A percentile compares a stretch with the other conserved stretches of the same genome.
These are phyloP conservation scores for Aspergillus bertholletiae DNA, from an alignment of 495 filamentous ascomycete genomes.

Conservation along the genomic window DNA sequence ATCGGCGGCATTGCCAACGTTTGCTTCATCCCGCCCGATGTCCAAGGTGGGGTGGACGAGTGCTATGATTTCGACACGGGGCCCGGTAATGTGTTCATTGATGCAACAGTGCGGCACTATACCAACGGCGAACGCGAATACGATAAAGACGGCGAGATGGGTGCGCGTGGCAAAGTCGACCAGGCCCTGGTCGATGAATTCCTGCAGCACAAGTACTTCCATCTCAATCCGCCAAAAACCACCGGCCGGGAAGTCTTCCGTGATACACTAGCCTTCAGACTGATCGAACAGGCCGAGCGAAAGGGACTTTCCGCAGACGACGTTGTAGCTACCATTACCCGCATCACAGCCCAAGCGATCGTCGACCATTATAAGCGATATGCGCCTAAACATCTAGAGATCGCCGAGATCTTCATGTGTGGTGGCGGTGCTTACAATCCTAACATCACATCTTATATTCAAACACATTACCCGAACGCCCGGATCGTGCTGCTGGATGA, in stretches of 20 bases:
- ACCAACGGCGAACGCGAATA: slow-evolving; percentile 30
- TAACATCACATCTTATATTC: slow-evolving; percentile 50
- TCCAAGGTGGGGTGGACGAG: slow-evolving; percentile 40
- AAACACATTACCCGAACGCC: slow-evolving; percentile 43
- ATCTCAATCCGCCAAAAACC: slow-evolving; percentile 50
- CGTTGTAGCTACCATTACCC: slow-evolving; percentile 52
- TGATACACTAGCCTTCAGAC: slow-evolving; percentile 46
- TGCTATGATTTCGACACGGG: slow-evolving; percentile 53
- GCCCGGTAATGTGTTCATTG: slow-evolving; percentile 40
- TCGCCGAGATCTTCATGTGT: slow-evolving; percentile 57
- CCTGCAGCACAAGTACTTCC: slow-evolving; percentile 46
- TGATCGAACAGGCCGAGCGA: slow-evolving; percentile 42
- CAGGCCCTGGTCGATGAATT: slow-evolving; percentile 53
- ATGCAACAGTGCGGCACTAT: slow-evolving; percentile 35
- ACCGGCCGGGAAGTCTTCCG: slow-evolving; percentile 58
- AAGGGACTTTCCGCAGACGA: slow-evolving; percentile 45
- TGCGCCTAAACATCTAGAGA: slow-evolving; percentile 43
- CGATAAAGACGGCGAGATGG: slow-evolving; percentile 49
- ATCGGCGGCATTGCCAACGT: slow-evolving; percentile 59
- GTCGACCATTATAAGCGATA: slow-evolving; percentile 51
- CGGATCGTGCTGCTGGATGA: slow-evolving; percentile 52
- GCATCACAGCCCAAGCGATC: slow-evolving; percentile 54
- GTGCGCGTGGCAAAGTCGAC: slow-evolving; percentile 47
- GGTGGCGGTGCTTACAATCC: slow-evolving; percentile 56
- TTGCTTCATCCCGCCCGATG: slow-evolving; percentile 56